Percentiles rank a stretch among this genome's conserved stretches.
Conservation (phyloP, 768 basidiomycete species). For the Termitomyces eurrhizus region DNA sequence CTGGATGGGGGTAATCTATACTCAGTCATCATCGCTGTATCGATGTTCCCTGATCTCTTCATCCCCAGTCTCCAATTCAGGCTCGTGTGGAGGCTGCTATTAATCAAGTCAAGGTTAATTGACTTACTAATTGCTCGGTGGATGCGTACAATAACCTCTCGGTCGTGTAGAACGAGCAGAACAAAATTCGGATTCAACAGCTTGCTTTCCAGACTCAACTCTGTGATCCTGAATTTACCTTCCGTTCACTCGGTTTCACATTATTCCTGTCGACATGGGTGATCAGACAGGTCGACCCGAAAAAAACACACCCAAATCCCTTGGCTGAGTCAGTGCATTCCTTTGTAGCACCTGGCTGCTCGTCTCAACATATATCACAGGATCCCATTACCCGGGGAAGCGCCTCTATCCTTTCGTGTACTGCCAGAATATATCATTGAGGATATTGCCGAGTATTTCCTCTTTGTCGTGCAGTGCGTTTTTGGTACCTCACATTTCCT, state of each 20-base stretch:
- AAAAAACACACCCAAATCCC: slow-evolving; percentile 68
- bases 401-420: slow-evolving; percentile 80
- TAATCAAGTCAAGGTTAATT: slow-evolving; percentile 67
- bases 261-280: slow-evolving; percentile 93
- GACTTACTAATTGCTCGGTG: neutral
- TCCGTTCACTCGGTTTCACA: slow-evolving; percentile 77
- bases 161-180: slow-evolving; percentile 55
- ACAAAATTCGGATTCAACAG: slow-evolving; percentile 66
- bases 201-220: slow-evolving; percentile 84
- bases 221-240: slow-evolving; percentile 79
- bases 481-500: neutral
- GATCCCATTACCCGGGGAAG: slow-evolving; percentile 79
- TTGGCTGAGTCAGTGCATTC: slow-evolving; percentile 52
- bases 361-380: slow-evolving; percentile 36
- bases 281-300: slow-evolving; percentile 84
- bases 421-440: slow-evolving; percentile 94
- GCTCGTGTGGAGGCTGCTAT: slow-evolving; percentile 76
- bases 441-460: slow-evolving; percentile 86
- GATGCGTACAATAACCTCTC: neutral
- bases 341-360: neutral
- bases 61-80: slow-evolving; percentile 59
- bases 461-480: slow-evolving; percentile 77
- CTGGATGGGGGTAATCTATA: slow-evolving; percentile 71
- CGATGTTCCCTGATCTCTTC: neutral
- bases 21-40: neutral